These are phyloP conservation scores for Eucalyptus polyanthemos DNA, from an alignment of 345 rosid genomes.

Conservation along the genomic window DNA sequence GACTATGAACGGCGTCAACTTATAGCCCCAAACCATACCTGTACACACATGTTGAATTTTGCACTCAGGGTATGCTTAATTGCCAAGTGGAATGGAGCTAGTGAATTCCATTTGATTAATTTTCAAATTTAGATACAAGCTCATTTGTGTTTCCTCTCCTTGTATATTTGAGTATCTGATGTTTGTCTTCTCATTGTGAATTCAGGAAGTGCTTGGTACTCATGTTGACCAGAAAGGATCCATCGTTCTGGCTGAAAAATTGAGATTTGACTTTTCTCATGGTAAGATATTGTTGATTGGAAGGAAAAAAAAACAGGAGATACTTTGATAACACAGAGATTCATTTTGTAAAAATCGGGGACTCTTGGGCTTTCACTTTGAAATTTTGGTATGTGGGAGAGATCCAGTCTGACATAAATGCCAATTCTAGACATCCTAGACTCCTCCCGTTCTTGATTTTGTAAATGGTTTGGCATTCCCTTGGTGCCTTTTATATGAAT, in stretches of 20 bases:
- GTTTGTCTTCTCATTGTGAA: not conserved
- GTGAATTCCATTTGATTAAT: not conserved
- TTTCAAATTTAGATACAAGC: not conserved
- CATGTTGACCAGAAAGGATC: slow-evolving; percentile 99
- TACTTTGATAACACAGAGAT: not conserved
- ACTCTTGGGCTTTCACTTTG: not conserved
- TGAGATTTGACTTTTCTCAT: slow-evolving; percentile 96
- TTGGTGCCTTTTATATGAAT: not conserved
- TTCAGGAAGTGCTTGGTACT: slow-evolving; percentile 87
- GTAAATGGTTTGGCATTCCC: not conserved
- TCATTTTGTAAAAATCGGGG: not conserved
- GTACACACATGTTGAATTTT: slow-evolving; percentile 94
- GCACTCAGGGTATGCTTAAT: slow-evolving; percentile 64
- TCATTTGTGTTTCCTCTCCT: not conserved
- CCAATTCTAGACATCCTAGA: not conserved
- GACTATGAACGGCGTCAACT: slow-evolving; percentile 84
- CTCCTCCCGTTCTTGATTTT: not conserved
- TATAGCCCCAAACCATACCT: slow-evolving; percentile 95
- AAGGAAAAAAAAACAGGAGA: not conserved
- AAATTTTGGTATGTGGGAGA: not conserved
- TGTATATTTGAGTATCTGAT: not conserved
- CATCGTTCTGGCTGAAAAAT: slow-evolving; percentile 89
- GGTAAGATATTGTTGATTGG: slow-evolving; percentile 28
- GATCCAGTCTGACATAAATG: not conserved
- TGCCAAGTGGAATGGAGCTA: not conserved